phyloP scores from a whole-genome alignment of 1,139 yeast species.

The Tardiomyces digboiensis region DNA sequence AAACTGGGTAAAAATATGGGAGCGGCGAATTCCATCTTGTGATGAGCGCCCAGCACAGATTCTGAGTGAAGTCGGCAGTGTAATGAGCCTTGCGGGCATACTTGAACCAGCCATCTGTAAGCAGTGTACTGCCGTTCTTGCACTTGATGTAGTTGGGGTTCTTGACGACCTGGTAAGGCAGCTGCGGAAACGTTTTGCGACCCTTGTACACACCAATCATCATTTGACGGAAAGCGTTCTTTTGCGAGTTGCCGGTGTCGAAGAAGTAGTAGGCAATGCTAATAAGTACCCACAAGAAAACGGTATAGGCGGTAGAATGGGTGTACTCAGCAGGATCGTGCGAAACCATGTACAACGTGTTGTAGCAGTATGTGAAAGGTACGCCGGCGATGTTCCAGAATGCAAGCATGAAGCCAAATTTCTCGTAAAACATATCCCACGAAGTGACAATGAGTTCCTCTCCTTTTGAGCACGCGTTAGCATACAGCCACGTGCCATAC shows the following conservation, averaged over 20 bases:
- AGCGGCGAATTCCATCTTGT: constrained; percentile 84
- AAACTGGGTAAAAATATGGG: constrained; percentile 94
- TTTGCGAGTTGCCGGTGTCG: constrained; percentile 93
- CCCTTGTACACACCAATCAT: constrained; percentile 68
- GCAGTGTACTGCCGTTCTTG: constrained; percentile 70
- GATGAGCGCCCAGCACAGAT: constrained; percentile 84
- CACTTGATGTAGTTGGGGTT: constrained; percentile 83
- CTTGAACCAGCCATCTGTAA: constrained; percentile 91
- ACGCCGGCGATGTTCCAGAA: constrained; percentile 99
- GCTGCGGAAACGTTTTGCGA: constrained; percentile 87
- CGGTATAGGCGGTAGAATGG: constrained; percentile 55
- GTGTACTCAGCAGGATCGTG: constrained; percentile 77
- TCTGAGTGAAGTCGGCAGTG: constrained; percentile 88
- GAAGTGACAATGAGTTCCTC: constrained; percentile 96
- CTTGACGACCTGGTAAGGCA: constrained; percentile 72
- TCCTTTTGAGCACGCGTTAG: constrained; percentile 96
- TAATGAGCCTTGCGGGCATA: constrained; percentile 88
- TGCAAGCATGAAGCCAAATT: constrained; percentile 94
- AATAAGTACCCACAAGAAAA: constrained; percentile 45
- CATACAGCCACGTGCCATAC: constrained; percentile 88
- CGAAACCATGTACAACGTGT: constrained; percentile 71
- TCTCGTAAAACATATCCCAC: constrained; percentile 99
- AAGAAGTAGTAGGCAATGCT: constrained; percentile 79
- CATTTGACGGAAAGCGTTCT: constrained; percentile 83
- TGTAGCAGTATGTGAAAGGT: constrained; percentile 95